Evolutionary conservation across 805 yeast genomes (phyloP).

Genomic region (Metschnikowia similis): DNA sequence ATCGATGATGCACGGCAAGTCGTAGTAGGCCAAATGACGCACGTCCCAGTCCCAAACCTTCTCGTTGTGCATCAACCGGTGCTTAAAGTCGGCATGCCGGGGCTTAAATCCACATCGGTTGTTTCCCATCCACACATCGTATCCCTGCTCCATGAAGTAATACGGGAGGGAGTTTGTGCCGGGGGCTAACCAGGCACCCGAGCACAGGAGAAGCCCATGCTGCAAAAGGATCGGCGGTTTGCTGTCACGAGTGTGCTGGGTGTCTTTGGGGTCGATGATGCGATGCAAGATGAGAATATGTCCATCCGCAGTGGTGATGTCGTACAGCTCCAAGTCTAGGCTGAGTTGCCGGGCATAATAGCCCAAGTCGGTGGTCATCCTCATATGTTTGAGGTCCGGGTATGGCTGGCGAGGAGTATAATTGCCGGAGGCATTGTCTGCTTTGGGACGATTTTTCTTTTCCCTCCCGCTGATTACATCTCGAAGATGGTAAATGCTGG

Average conservation of each 20-base stretch:
- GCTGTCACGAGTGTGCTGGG: slow-evolving; percentile 24
- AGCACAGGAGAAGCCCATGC: slow-evolving; percentile 85
- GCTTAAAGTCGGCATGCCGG: slow-evolving; percentile 41
- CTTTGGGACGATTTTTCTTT: slow-evolving; percentile 22
- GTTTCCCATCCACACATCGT: slow-evolving; percentile 89
- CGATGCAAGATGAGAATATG: slow-evolving; percentile 65
- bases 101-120: slow-evolving; percentile 85
- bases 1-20: slow-evolving; percentile 69
- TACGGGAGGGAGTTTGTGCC: slow-evolving; percentile 76
- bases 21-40: slow-evolving; percentile 73
- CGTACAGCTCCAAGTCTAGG: slow-evolving; percentile 54
- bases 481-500: slow-evolving; percentile 28
- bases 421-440: slow-evolving; percentile 17
- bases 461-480: slow-evolving; percentile 29
- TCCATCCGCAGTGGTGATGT: slow-evolving; percentile 74
- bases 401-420: slow-evolving; percentile 32
- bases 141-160: slow-evolving; percentile 51
- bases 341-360: slow-evolving; percentile 67
- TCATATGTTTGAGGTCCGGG: slow-evolving; percentile 31
- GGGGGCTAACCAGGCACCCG: slow-evolving; percentile 80
- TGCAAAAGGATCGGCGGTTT: slow-evolving; percentile 67
- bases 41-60: slow-evolving; percentile 94
- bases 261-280: slow-evolving; percentile 46
- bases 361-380: slow-evolving; percentile 43
- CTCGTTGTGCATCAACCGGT: slow-evolving; percentile 37